A percentile compares a stretch with the other conserved stretches of the same genome.
These are phyloP conservation scores for Aspergillus carbonarius DNA, from an alignment of 2,329 filamentous ascomycete genomes.

Conservation along the genomic window DNA sequence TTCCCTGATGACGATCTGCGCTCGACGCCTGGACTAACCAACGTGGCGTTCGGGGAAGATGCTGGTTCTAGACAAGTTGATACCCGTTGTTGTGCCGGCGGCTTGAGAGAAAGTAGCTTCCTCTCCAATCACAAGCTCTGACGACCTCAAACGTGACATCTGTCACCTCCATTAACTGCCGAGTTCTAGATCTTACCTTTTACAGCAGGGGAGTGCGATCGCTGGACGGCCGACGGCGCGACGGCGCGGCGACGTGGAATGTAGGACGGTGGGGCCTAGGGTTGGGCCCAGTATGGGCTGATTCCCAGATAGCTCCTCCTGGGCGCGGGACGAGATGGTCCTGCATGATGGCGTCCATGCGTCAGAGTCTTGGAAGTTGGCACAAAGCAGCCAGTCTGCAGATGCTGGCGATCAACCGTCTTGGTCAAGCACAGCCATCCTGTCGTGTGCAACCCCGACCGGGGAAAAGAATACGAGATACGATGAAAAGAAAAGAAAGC, in stretches of 20 bases:
- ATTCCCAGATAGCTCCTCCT: not conserved
- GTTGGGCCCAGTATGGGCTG: not conserved
- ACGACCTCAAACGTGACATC: conserved; percentile 1
- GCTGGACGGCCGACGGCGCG: not conserved
- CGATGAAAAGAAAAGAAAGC: not conserved
- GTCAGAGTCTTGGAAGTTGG: not conserved
- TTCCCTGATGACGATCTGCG: conserved; percentile 24
- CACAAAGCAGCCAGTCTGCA: not conserved
- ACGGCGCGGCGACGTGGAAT: too few species aligned
- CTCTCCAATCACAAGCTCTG: conserved; percentile 1
- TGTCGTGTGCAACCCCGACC: conserved; percentile 11
- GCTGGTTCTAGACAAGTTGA: conserved; percentile 9
- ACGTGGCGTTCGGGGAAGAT: conserved; percentile 12
- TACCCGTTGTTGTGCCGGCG: conserved; percentile 1
- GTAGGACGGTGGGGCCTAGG: not conserved
- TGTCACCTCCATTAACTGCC: not conserved
- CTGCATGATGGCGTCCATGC: conserved; percentile 3
- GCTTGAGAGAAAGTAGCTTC: conserved; percentile 3
- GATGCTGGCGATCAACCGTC: conserved; percentile 2
- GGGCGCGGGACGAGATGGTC: not conserved
- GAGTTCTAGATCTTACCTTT: conserved; percentile 2
- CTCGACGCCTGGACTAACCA: conserved; percentile 14
- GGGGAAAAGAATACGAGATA: conserved; percentile 6
- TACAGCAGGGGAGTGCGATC: not conserved
- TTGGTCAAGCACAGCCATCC: not conserved